Conservation (phyloP, 805 yeast species). For the Yamadazyma philogaea region DNA sequence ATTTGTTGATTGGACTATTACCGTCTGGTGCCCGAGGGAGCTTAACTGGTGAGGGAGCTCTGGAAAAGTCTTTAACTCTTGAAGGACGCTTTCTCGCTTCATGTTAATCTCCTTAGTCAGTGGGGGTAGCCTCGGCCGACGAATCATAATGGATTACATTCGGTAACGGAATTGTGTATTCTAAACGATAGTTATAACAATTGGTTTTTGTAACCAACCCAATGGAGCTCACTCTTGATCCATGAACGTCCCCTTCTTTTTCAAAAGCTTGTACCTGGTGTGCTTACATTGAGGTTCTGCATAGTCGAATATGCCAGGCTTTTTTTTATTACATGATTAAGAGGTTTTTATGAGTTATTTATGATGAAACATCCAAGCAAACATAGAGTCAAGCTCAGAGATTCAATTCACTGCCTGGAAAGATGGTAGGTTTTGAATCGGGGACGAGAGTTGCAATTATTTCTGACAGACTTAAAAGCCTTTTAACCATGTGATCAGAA, state of each 20-base stretch:
- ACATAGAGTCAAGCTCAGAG: conserved; percentile 93
- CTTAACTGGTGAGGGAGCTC: neutral
- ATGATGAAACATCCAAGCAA: conserved; percentile 75
- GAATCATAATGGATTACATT: conserved; percentile 24
- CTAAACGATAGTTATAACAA: conserved; percentile 78
- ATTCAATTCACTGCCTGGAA: conserved; percentile 46
- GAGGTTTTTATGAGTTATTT: conserved; percentile 19
- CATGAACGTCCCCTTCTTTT: conserved; percentile 51
- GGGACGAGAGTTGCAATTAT: conserved; percentile 72
- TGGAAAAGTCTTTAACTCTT: conserved; percentile 1
- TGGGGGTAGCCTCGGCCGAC: neutral
- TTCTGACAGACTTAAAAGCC: conserved; percentile 28
- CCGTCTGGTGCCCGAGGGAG: neutral
- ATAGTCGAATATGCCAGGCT: conserved; percentile 69
- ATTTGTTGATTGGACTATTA: neutral
- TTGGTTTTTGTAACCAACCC: conserved; percentile 55
- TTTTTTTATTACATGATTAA: conserved; percentile 23
- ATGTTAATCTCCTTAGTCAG: neutral
- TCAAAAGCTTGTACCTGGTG: conserved; percentile 21
- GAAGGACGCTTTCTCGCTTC: neutral
- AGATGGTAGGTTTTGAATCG: conserved; percentile 39
- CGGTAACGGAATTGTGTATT: conserved; percentile 59
- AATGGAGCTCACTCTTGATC: conserved; percentile 83
- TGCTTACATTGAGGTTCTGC: conserved; percentile 35
- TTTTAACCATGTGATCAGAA: conserved; percentile 11